A percentile compares a stretch with the other conserved stretches of the same genome.
Evolutionary conservation across 1,284 basidiomycete species (phyloP).

Genomic region (Tausonia pullulans): DNA sequence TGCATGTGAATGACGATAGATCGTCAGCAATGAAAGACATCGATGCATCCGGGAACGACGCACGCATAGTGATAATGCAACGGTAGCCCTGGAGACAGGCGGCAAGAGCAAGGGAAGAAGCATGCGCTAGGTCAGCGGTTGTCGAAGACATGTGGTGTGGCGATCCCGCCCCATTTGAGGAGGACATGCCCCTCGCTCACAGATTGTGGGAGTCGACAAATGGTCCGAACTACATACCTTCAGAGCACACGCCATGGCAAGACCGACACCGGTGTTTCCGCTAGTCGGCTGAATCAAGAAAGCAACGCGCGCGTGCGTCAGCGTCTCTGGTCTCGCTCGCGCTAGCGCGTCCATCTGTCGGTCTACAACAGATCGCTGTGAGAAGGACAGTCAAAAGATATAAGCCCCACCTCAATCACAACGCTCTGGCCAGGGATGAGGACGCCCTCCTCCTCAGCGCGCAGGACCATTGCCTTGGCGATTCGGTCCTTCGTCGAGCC

Average conservation of each 20-base stretch:
- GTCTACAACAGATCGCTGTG: neutral
- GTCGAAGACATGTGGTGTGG: too few relatives aligned
- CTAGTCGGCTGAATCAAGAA: constrained; percentile 41
- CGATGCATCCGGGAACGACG: neutral
- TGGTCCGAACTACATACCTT: constrained; percentile 44
- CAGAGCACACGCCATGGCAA: constrained; percentile 83
- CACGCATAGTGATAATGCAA: constrained; percentile 73
- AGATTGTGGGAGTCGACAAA: neutral
- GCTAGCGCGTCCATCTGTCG: constrained; percentile 6
- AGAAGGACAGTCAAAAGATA: too few relatives aligned
- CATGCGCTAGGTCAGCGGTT: too few relatives aligned
- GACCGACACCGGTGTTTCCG: constrained; percentile 93
- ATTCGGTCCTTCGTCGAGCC: constrained; percentile 95
- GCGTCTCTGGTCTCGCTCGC: too few relatives aligned
- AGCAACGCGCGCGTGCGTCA: neutral
- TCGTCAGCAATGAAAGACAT: neutral
- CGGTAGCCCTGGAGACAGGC: constrained; percentile 31
- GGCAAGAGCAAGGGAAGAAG: too few relatives aligned
- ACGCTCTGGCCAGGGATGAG: constrained; percentile 80
- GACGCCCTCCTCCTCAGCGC: constrained; percentile 75
- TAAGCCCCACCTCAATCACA: constrained; percentile 66
- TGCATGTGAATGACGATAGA: neutral
- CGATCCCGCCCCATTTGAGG: too few relatives aligned
- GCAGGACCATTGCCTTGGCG: constrained; percentile 83
- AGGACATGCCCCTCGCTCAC: too few relatives aligned